Conservation (phyloP, 2,329 filamentous ascomycete species). For the Penicillium sumatraense region DNA sequence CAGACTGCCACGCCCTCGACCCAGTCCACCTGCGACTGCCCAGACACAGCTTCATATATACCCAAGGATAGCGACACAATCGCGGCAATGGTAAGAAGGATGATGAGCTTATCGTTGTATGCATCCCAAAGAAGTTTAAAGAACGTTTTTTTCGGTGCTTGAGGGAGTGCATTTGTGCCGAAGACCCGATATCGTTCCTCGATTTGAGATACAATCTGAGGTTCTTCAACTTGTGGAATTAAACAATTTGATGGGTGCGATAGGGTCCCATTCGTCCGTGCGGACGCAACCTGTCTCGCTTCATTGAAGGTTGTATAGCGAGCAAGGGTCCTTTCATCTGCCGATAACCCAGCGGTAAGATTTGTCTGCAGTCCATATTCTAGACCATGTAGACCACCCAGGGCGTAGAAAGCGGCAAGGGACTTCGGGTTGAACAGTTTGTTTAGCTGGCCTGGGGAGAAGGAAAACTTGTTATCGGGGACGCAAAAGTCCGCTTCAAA, state of each 20-base stretch:
- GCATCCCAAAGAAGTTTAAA: constrained; percentile 76
- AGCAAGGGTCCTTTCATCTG: constrained; percentile 63
- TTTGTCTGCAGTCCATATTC: constrained; percentile 75
- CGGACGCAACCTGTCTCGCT: background rate
- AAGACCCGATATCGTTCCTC: constrained; percentile 73
- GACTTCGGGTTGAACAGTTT: constrained; percentile 83
- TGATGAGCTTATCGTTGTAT: constrained; percentile 80
- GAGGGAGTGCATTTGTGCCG: constrained; percentile 69
- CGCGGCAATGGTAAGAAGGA: constrained; percentile 72
- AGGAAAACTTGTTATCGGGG: constrained; percentile 73
- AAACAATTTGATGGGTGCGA: constrained; percentile 25
- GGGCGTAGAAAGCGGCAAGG: constrained; percentile 71
- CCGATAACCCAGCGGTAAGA: constrained; percentile 66
- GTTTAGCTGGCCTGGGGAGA: constrained; percentile 71
- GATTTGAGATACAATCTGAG: too few species aligned
- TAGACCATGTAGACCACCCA: constrained; percentile 73
- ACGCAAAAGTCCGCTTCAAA: constrained; percentile 72
- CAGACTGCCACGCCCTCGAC: constrained; percentile 81
- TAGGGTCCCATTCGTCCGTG: background rate
- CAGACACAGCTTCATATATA: constrained; percentile 63
- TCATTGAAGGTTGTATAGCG: constrained; percentile 31
- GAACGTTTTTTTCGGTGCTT: constrained; percentile 71
- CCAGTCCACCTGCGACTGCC: constrained; percentile 69
- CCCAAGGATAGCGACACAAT: constrained; percentile 75
- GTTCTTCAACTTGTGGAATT: too few species aligned